Evolutionary conservation across 371 early-diverging fungal genomes (phyloP), one percentile per base, ranked within the genome.

Genomic region (Chytridium lagenaria): DNA sequence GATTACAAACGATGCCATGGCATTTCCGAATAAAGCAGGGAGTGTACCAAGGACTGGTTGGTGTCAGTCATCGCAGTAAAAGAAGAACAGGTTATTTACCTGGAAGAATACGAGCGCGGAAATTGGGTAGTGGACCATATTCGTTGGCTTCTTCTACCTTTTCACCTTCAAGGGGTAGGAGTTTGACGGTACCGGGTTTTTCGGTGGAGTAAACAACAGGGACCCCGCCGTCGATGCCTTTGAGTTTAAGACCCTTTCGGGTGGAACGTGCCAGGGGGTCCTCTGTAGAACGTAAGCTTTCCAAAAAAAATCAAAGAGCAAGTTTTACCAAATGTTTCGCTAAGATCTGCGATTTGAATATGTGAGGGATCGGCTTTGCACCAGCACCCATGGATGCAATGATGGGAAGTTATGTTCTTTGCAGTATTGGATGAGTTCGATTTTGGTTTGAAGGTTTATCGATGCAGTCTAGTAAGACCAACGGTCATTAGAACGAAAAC

Each of bases 321-420:
- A 12, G 50, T 40, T 7, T 77, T 87, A 91, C 92, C 94, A 79
- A 90, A 90, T 0, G 98, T 95, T 50, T 94, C 92, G 70, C 92
- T 89, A 64, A 98, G 95, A 78, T 98, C 98, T 36, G 95, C 92
- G 67, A 98, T 92, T 82, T 96, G 97, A 52, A 98, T 91, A 1
- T 93, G 89, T 30, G 95, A 92, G 3, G 97, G 94, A 76, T 98
- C 97, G 0, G 94, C 90, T 78, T 97, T 97, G 94, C 94, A 26
- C 96, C 97, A 1, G 97, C 94, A 1, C 96, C 97, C 95, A 95
- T 97, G 3, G 95, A 92, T 39, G 93, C 89, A 26, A 97, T 91
- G 7, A 96, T 78, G 61, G 77, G 16, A 97, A 72, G 1, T 87
- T 79, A 73, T 89, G 80, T 39, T 91, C 86, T 39, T 87, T 81